Base-by-base conservation (phyloP, 2,329 filamentous ascomycete species). In the Colletotrichum siamense region DNA sequence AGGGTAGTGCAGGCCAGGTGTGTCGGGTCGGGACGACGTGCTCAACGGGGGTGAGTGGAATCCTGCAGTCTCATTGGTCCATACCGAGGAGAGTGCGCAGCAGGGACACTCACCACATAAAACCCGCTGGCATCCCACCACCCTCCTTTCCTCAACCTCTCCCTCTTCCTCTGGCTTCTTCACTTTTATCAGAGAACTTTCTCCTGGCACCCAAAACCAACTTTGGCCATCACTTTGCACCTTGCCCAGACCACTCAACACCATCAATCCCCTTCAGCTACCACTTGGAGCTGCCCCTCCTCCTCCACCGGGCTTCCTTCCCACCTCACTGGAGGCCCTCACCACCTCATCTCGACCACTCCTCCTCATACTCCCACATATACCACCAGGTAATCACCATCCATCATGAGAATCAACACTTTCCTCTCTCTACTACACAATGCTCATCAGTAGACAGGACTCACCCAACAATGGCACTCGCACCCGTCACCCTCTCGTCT, bases 91-190 rank as follows among this genome's bases (percentile, higher is more conserved):
- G 63, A 69, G 69, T 32, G 68, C 63, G 63, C 44, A 62, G 28
- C 18, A 57, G 69, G 24, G 61, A 63, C 62, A 77, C 76, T 77
- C 72, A 76, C 69, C 75, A 78, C 65, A 78, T 77, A 78, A 78
- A 77, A 75, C 69, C 75, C 73, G 55, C 64, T 57, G 52, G 55
- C 39, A 63, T 74, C 77, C 77, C 77, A 69, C 77, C 69, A 62
- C 62, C 76, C 68, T 68, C 75, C 77, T 39, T 73, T 49, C 18
- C 63, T 30, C 39, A 66, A 57, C 65, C 71, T 63, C 69, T 62
- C 68, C 70, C 62, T 44, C 75, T 52, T 66, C 59, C 44, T 57
- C n/a, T 57, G 55, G 13, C 39, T 73, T 66, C 24, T 59, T 49
- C 30, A 24, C 13, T 52, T 26, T 66, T 28, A 73, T 68, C 66